Percentiles rank a stretch among this genome's conserved stretches.
Evolutionary conservation across 2,329 filamentous ascomycete genomes (phyloP).

Genomic region (Cytospora mali): DNA sequence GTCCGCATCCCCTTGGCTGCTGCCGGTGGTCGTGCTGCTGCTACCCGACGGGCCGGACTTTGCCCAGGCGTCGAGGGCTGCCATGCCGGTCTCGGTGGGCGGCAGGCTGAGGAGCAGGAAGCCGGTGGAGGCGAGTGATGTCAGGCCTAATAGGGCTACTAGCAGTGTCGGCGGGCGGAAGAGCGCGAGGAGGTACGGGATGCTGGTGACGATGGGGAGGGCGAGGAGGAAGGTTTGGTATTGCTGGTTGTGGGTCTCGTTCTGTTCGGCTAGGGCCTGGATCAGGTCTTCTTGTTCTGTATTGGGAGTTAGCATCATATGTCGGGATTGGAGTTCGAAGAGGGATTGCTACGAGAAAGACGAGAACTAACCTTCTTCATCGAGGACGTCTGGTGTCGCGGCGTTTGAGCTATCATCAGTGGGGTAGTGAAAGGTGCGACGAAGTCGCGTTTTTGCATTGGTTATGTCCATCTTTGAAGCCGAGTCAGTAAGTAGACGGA

Average conservation of each 20-base stretch:
- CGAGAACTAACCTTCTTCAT: conserved; percentile 67
- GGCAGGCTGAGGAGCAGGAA: conserved; percentile 63
- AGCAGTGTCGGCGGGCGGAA: conserved; percentile 42
- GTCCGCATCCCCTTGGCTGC: background rate
- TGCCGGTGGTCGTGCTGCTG: conserved; percentile 27
- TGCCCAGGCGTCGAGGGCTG: conserved; percentile 50
- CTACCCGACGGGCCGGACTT: conserved; percentile 35
- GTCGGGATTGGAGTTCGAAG: background rate
- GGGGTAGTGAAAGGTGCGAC: conserved; percentile 78
- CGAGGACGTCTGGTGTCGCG: conserved; percentile 62
- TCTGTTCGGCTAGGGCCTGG: conserved; percentile 53
- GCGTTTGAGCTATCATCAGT: conserved; percentile 58
- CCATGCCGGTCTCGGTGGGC: conserved; percentile 57
- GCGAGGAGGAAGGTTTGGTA: conserved; percentile 61
- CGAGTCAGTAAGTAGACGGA: background rate
- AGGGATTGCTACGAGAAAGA: background rate
- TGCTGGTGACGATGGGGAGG: conserved; percentile 58
- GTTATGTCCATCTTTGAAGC: conserved; percentile 30
- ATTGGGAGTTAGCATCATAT: conserved; percentile 35
- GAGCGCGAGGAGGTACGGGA: conserved; percentile 59
- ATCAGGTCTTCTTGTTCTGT: conserved; percentile 69
- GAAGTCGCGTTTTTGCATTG: conserved; percentile 59
- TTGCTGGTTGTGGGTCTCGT: conserved; percentile 59
- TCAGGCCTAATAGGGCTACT: conserved; percentile 59
- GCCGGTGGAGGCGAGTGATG: conserved; percentile 63